Conservation (phyloP, 306 rosid species). For the Mimosa bimucronata region DNA sequence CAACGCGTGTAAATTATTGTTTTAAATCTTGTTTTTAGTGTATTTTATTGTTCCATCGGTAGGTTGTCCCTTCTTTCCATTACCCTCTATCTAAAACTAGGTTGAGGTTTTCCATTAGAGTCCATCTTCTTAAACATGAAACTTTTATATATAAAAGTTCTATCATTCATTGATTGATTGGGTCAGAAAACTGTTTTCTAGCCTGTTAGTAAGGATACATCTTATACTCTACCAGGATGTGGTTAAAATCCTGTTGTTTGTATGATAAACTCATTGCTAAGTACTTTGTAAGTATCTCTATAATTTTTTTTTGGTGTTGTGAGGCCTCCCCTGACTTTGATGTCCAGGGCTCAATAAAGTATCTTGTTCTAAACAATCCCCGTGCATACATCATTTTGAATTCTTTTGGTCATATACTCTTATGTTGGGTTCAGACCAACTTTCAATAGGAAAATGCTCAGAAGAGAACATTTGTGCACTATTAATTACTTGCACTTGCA, state of each 20-base stretch:
- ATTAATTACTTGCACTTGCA: too few relatives aligned
- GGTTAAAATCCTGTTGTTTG: neutral
- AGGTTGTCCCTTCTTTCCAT: conserved; percentile 31
- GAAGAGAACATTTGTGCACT: conserved; percentile 17
- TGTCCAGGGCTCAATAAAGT: too few relatives aligned
- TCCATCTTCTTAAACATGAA: neutral
- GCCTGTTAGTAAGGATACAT: neutral
- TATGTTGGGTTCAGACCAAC: neutral
- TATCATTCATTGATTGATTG: conserved; percentile 10
- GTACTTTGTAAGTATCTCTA: neutral
- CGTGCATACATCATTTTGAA: neutral
- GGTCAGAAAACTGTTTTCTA: neutral
- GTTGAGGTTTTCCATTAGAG: conserved; percentile 27
- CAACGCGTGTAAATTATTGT: too few relatives aligned
- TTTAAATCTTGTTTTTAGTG: too few relatives aligned
- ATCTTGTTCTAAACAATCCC: neutral
- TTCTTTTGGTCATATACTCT: neutral
- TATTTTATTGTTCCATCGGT: too few relatives aligned
- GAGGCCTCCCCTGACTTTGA: too few relatives aligned
- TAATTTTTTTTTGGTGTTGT: too few relatives aligned
- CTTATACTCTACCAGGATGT: neutral
- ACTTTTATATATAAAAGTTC: neutral
- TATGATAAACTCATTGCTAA: neutral
- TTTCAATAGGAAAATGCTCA: conserved; percentile 24
- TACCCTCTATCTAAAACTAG: conserved; percentile 15